Percentiles rank a stretch among this genome's conserved stretches.
Conservation (phyloP, 2,329 filamentous ascomycete species). For the Chaetoscypha palmicola region DNA sequence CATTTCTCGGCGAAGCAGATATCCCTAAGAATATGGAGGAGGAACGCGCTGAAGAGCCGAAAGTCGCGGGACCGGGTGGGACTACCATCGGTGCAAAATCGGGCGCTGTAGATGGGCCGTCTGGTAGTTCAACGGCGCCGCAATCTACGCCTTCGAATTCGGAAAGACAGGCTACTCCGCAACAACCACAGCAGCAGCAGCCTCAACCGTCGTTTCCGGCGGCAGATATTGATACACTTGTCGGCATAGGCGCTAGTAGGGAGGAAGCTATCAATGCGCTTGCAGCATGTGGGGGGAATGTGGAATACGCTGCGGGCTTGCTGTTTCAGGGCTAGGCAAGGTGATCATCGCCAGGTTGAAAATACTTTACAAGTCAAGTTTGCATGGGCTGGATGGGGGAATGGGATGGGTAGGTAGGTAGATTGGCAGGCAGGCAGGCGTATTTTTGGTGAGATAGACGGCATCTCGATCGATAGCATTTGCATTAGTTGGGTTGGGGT, state of each 20-base stretch:
- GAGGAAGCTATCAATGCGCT: constrained; percentile 74
- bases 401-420: too few species aligned
- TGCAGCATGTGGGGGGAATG: constrained; percentile 74
- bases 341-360: too few species aligned
- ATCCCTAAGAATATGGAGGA: constrained; percentile 81
- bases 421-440: too few species aligned
- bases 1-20: constrained; percentile 86
- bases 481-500: too few species aligned
- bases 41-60: constrained; percentile 69
- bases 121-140: constrained; percentile 28
- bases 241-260: constrained; percentile 69
- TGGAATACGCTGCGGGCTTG: constrained; percentile 80
- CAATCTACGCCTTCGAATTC: constrained; percentile 22
- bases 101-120: constrained; percentile 58
- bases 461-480: too few species aligned
- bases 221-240: constrained; percentile 67
- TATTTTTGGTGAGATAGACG: too few species aligned
- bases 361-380: too few species aligned
- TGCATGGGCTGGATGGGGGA: too few species aligned
- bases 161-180: constrained; percentile 9
- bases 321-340: constrained; percentile 49
- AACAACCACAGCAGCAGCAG: constrained; percentile 20
- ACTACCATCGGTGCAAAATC: constrained; percentile 79
- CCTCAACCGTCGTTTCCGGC: constrained; percentile 34
- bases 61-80: constrained; percentile 77